phyloP scores from a whole-genome alignment of 2,329 filamentous ascomycete genomes.

The Cladophialophora immunda region DNA sequence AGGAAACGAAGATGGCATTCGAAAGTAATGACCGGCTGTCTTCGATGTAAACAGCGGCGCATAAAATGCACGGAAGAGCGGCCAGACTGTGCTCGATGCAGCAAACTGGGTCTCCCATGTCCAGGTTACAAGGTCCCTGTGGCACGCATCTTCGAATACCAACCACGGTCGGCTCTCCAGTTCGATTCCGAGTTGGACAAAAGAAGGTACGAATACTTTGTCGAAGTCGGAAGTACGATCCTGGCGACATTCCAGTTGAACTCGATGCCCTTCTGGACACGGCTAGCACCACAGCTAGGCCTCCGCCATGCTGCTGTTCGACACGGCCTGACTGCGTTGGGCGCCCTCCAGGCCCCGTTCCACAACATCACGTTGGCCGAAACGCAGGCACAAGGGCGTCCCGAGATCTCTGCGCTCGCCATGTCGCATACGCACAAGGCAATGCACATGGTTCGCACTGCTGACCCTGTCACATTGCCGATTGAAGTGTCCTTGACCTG shows the following conservation, averaged over 20 bases:
- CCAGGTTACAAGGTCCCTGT: slow-evolving; percentile 40
- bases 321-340: slow-evolving; percentile 23
- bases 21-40: slow-evolving; percentile 31
- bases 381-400: not conserved
- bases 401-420: slow-evolving; percentile 12
- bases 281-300: slow-evolving; percentile 23
- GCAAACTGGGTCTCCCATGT: slow-evolving; percentile 41
- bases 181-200: slow-evolving; percentile 21
- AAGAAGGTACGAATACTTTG: slow-evolving; percentile 23
- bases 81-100: slow-evolving; percentile 41
- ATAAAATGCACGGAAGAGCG: slow-evolving; percentile 44
- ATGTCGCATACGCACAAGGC: slow-evolving; percentile 23
- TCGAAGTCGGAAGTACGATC: slow-evolving; percentile 15
- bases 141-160: slow-evolving; percentile 25
- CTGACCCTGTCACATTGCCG: slow-evolving; percentile 13
- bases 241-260: slow-evolving; percentile 20
- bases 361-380: slow-evolving; percentile 10
- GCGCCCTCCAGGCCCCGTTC: slow-evolving; percentile 19
- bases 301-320: slow-evolving; percentile 19
- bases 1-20: slow-evolving; percentile 28
- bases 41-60: slow-evolving; percentile 30
- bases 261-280: slow-evolving; percentile 24
- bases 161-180: not conserved
- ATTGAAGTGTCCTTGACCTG: slow-evolving; percentile 24
- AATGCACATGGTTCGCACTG: slow-evolving; percentile 20